phyloP scores from a whole-genome alignment of 345 rosid species.

The Mercurialis annua region DNA sequence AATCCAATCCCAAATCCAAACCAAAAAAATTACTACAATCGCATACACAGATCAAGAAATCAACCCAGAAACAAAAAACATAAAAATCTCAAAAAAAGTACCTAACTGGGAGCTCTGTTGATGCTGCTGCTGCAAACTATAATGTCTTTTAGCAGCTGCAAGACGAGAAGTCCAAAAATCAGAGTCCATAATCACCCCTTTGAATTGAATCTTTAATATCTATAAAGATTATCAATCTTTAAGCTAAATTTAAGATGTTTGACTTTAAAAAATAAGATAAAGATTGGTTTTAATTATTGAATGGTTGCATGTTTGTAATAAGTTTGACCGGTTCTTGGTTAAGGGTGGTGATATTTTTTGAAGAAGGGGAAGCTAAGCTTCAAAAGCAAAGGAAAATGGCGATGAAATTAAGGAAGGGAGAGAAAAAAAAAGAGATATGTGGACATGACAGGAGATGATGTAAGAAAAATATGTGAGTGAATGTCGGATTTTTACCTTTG shows the following conservation, averaged over 20 bases:
- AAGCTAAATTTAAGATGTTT: not conserved
- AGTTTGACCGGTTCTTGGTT: conserved; percentile 13
- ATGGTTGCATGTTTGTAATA: not conserved
- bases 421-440: not conserved
- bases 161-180: conserved; percentile 63
- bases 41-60: not conserved
- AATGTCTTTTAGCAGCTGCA: conserved; percentile 58
- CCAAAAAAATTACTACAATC: not conserved
- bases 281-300: not conserved
- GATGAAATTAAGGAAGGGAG: conserved; percentile 14
- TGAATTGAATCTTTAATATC: not conserved
- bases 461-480: conserved; percentile 5
- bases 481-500: conserved; percentile 7
- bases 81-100: conserved; percentile 7
- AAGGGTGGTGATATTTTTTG: no score
- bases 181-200: conserved; percentile 39
- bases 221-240: not conserved
- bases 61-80: not conserved
- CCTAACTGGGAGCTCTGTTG: conserved; percentile 46
- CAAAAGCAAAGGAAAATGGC: not conserved
- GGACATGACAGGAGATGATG: conserved; percentile 14
- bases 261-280: not conserved
- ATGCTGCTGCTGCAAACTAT: conserved; percentile 38
- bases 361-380: conserved; percentile 2
- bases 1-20: not conserved